phyloP scores from a whole-genome alignment of 108 stramenopile genomes.

The Nannochloropsis salina region DNA sequence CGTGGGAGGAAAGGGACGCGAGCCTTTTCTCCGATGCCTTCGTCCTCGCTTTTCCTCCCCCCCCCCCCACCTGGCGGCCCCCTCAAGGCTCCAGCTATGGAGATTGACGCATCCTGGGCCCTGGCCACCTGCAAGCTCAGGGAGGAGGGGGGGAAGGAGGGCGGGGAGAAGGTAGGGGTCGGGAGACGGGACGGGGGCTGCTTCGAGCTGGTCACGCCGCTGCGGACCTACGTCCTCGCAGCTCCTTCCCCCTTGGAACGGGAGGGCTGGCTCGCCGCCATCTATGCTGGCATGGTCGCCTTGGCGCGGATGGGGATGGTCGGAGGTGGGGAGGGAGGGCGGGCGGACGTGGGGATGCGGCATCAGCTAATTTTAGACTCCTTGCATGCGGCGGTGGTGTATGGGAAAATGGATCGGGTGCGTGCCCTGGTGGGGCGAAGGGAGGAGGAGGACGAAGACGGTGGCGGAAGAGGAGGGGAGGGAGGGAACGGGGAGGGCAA shows the following conservation, averaged over 20 bases:
- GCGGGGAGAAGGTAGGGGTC: neutral
- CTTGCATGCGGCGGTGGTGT: neutral
- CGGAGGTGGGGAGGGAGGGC: neutral
- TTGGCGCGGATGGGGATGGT: neutral
- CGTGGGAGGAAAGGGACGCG: neutral
- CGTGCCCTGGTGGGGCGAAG: neutral
- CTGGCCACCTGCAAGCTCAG: neutral
- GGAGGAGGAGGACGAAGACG: neutral
- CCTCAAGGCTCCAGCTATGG: neutral
- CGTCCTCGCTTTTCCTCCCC: neutral
- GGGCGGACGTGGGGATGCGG: neutral
- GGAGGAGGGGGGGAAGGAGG: neutral
- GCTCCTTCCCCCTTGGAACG: neutral
- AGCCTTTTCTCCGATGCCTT: neutral
- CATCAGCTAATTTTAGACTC: slow-evolving; percentile 10
- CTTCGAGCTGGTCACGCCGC: neutral
- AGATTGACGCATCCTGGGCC: neutral
- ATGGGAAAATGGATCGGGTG: neutral
- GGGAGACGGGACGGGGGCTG: neutral
- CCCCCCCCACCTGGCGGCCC: neutral
- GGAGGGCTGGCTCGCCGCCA: neutral
- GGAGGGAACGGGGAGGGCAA: neutral
- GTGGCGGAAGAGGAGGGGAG: neutral
- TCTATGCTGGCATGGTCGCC: neutral
- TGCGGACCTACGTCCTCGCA: neutral